Base-by-base conservation (phyloP, 306 rosid genomes). In the Cucurbita moschata region DNA sequence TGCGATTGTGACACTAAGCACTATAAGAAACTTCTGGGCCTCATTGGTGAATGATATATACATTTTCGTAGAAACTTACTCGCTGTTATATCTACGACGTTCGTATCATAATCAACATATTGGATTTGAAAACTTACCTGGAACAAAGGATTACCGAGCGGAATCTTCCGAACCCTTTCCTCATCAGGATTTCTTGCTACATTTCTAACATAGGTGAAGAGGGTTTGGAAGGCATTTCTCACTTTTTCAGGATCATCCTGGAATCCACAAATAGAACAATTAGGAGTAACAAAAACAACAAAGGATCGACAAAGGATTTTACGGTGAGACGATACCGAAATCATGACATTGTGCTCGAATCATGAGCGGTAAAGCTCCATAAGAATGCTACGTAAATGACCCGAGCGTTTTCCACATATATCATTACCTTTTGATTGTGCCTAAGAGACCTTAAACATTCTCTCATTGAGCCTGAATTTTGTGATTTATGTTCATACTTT, bases 371-470 rank as follows among this genome's bases (percentile, higher is more conserved):
- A 10, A 11, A 18, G 19, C 30, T 65, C 47, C 21, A 65, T 9
- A 42, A 39, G 35, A 68, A 68, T 47, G 43, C 43, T 47, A 23
- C 23, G 49, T 7, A 26, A 26, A 68, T 1, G 15, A 7, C 6
- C 42, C 73, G 8, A 13, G 49, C 12, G 49, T 47, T 42, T 19
- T 55, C 52, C 19, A 72, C 18, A 38, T 10, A 18, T 72, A 18
- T 43, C 19, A 6, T 86, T 89, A 95, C 99, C 99, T 89, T 95
- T 85, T 89, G 96, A 83, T 77, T 83, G 76, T 87, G 92, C 84
- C 90, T 91, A 75, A 95, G 96, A 86, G 96, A 87, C 60, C 97
- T 92, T 77, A 95, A 74, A 74, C 96, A 88, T 80, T 87, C 99
- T 80, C 97, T 91, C 96, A 91, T 89, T 79, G 86, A 96, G 78